Evolutionary conservation across 805 yeast genomes (phyloP).

Genomic region (Sugiyamaella smithiae): DNA sequence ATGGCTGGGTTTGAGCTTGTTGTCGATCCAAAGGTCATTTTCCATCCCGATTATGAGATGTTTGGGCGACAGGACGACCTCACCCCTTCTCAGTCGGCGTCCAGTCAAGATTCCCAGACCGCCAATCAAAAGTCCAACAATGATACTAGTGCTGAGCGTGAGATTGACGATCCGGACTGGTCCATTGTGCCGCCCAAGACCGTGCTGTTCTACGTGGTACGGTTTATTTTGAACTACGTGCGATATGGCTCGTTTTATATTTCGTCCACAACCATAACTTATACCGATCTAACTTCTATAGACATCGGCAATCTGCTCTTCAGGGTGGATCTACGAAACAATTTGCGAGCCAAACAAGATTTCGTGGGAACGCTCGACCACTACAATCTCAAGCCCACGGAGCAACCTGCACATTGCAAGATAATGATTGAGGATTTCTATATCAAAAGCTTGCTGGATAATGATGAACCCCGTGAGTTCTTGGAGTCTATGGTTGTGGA

Average conservation of each 20-base stretch:
- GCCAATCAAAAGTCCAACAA: background rate
- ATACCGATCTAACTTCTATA: slow-evolving; percentile 27
- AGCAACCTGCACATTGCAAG: slow-evolving; percentile 30
- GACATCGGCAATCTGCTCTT: slow-evolving; percentile 30
- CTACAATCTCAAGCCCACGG: slow-evolving; percentile 28
- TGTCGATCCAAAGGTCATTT: slow-evolving; percentile 27
- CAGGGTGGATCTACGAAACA: slow-evolving; percentile 32
- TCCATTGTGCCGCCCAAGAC: slow-evolving; percentile 26
- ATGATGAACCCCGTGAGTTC: slow-evolving; percentile 33
- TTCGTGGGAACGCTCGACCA: slow-evolving; percentile 38
- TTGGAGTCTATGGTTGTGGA: slow-evolving; percentile 32
- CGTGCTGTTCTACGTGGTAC: slow-evolving; percentile 19
- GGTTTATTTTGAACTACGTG: slow-evolving; percentile 21
- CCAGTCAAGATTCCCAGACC: background rate
- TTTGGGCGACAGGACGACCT: slow-evolving; percentile 11
- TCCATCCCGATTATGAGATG: slow-evolving; percentile 17
- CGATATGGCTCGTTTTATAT: slow-evolving; percentile 30
- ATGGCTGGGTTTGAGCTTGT: slow-evolving; percentile 34
- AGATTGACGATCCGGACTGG: slow-evolving; percentile 21
- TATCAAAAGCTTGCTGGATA: slow-evolving; percentile 28
- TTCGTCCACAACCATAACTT: slow-evolving; percentile 27
- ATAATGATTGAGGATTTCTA: slow-evolving; percentile 31
- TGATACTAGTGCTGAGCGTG: background rate
- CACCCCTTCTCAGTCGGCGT: background rate
- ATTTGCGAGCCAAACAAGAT: slow-evolving; percentile 23